Percentiles rank a stretch among this genome's conserved stretches.
phyloP scores from a whole-genome alignment of 371 early-diverging fungal genomes.

The Actinomucor elegans region DNA sequence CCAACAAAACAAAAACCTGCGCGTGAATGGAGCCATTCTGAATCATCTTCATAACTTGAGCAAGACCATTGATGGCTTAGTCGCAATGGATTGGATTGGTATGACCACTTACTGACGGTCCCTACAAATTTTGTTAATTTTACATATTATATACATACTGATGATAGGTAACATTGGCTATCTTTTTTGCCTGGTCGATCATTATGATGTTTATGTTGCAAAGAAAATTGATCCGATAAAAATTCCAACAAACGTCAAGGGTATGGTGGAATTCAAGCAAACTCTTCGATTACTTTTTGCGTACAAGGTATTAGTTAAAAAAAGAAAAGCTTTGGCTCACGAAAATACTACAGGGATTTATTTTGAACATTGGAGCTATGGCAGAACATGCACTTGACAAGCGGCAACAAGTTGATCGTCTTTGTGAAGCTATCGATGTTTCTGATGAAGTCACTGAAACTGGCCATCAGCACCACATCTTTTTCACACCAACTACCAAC shows the following conservation, averaged over 20 bases:
- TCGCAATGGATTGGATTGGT: slow-evolving; percentile 10
- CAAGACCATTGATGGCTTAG: neutral
- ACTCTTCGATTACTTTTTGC: slow-evolving; percentile 10
- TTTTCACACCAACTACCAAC: slow-evolving; percentile 4
- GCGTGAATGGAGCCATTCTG: slow-evolving; percentile 10
- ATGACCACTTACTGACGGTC: neutral
- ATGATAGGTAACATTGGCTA: slow-evolving; percentile 6
- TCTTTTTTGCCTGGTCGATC: slow-evolving; percentile 2
- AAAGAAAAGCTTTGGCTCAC: slow-evolving; percentile 10
- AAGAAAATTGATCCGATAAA: slow-evolving; percentile 5
- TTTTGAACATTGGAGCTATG: slow-evolving; percentile 2
- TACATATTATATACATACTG: no score
- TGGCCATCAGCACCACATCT: slow-evolving; percentile 5
- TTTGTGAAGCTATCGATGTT: slow-evolving; percentile 10
- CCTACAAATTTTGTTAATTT: no score
- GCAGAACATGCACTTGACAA: slow-evolving; percentile 4
- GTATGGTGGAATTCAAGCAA: slow-evolving; percentile 3
- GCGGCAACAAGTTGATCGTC: slow-evolving; percentile 3
- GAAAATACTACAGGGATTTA: slow-evolving; percentile 4
- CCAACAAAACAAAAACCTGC: slow-evolving; percentile 10
- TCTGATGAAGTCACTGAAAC: slow-evolving; percentile 1
- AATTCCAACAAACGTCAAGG: neutral
- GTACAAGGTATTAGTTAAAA: slow-evolving; percentile 3
- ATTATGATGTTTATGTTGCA: slow-evolving; percentile 12
- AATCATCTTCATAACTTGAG: slow-evolving; percentile 4